Percentiles rank a stretch among this genome's conserved stretches.
Conservation (phyloP, 208 protist species). For the Trypanosoma cruzi region DNA sequence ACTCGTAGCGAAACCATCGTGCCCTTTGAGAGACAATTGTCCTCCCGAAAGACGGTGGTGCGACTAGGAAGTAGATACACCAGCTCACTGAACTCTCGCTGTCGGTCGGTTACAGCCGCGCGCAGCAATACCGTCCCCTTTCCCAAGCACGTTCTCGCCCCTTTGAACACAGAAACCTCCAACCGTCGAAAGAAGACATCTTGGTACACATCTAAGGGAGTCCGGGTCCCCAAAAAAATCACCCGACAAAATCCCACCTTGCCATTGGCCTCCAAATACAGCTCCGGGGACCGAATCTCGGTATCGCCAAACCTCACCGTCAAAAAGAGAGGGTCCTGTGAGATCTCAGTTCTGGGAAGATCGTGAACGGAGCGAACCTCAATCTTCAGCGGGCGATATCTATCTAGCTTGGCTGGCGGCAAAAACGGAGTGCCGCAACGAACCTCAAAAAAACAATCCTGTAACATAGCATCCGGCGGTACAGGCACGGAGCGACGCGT, state of each 20-base stretch:
- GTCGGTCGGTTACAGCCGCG: slow-evolving; percentile 45
- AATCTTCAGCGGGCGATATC: slow-evolving; percentile 40
- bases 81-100: slow-evolving; percentile 43
- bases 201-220: slow-evolving; percentile 29
- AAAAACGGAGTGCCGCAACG: slow-evolving; percentile 30
- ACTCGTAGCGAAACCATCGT: slow-evolving; percentile 49
- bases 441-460: slow-evolving; percentile 24
- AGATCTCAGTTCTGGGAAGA: not conserved
- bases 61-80: slow-evolving; percentile 42
- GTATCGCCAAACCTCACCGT: slow-evolving; percentile 22
- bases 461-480: not conserved
- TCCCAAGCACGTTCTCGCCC: slow-evolving; percentile 35
- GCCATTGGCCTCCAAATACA: slow-evolving; percentile 7
- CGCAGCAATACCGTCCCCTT: slow-evolving; percentile 53
- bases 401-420: slow-evolving; percentile 17
- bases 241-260: slow-evolving; percentile 26
- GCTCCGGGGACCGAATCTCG: slow-evolving; percentile 16
- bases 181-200: slow-evolving; percentile 27
- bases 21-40: slow-evolving; percentile 52
- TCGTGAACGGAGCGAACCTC: slow-evolving; percentile 26
- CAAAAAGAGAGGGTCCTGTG: slow-evolving; percentile 9
- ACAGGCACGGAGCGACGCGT: not conserved
- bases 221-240: slow-evolving; percentile 27
- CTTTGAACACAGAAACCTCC: slow-evolving; percentile 21
- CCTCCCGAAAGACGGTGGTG: slow-evolving; percentile 16